A percentile compares a stretch with the other conserved stretches of the same genome.
Evolutionary conservation across 2,329 filamentous ascomycete species (phyloP).

Genomic region (Thyridium curvatum): DNA sequence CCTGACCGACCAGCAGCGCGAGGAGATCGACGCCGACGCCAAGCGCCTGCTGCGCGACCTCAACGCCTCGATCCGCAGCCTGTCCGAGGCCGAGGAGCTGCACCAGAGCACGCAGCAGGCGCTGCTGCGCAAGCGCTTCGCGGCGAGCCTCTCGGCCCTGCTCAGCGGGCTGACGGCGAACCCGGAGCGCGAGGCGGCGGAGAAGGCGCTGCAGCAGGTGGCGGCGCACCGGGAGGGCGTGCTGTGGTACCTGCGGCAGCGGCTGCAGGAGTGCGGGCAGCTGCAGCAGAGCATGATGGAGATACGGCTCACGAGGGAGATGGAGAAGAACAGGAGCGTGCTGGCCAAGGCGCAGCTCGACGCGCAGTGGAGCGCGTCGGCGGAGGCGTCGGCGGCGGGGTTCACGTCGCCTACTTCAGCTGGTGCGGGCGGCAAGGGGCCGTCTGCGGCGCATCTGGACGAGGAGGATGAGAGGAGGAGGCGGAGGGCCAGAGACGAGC

Average conservation of each 20-base stretch:
- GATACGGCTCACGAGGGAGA: conserved; percentile 72
- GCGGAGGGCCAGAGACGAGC: conserved; percentile 37
- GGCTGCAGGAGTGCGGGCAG: conserved; percentile 68
- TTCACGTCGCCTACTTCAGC: no score
- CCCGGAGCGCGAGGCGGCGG: conserved; percentile 64
- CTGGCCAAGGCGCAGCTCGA: conserved; percentile 58
- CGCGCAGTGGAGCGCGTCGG: neutral
- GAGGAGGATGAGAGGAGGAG: conserved; percentile 14
- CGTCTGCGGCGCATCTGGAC: conserved; percentile 1
- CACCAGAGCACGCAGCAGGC: conserved; percentile 69
- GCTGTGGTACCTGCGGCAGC: conserved; percentile 72
- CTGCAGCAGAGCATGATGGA: conserved; percentile 92
- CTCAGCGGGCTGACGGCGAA: conserved; percentile 15
- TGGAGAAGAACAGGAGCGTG: conserved; percentile 85
- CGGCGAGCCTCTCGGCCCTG: conserved; percentile 52
- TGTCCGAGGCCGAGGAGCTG: conserved; percentile 76
- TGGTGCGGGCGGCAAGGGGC: neutral
- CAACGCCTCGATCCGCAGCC: conserved; percentile 70
- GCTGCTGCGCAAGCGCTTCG: conserved; percentile 65
- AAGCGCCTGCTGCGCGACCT: conserved; percentile 82
- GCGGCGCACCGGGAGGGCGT: conserved; percentile 74
- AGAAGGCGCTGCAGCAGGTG: conserved; percentile 60
- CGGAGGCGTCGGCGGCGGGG: neutral
- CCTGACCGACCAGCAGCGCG: conserved; percentile 75
- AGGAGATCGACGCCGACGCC: conserved; percentile 81